Evolutionary conservation across 2,329 filamentous ascomycete genomes (phyloP).

Genomic region (Cladosporium sp.): DNA sequence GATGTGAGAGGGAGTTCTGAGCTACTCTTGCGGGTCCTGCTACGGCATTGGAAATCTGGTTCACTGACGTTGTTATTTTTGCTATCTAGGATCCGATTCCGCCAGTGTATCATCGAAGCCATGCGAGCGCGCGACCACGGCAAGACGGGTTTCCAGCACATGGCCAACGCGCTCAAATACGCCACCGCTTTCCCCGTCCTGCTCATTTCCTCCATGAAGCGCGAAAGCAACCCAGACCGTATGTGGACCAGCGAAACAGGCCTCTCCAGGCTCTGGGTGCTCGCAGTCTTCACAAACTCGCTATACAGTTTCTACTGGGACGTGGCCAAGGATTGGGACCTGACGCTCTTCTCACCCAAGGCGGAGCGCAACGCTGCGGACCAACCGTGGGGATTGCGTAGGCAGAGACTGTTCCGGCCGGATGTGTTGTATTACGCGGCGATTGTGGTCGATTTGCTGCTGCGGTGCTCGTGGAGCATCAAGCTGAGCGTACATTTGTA

Average conservation of each 20-base stretch:
- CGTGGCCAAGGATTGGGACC: slow-evolving; percentile 91
- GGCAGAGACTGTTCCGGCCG: slow-evolving; percentile 67
- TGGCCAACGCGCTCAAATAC: slow-evolving; percentile 94
- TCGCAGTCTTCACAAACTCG: slow-evolving; percentile 63
- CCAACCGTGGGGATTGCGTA: slow-evolving; percentile 68
- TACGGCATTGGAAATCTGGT: background rate
- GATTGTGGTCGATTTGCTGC: slow-evolving; percentile 70
- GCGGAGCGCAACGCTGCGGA: slow-evolving; percentile 54
- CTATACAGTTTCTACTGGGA: slow-evolving; percentile 99
- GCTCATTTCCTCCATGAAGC: slow-evolving; percentile 47
- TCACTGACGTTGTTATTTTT: background rate
- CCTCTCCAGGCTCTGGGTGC: slow-evolving; percentile 19
- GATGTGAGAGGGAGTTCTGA: background rate
- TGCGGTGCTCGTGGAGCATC: slow-evolving; percentile 87
- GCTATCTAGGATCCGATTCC: slow-evolving; percentile 62
- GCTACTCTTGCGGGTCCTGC: background rate
- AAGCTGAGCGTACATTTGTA: slow-evolving; percentile 80
- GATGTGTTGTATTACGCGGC: slow-evolving; percentile 77
- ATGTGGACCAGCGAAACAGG: slow-evolving; percentile 12
- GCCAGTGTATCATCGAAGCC: slow-evolving; percentile 91
- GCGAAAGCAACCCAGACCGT: slow-evolving; percentile 14
- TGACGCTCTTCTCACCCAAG: slow-evolving; percentile 66
- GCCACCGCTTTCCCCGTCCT: slow-evolving; percentile 91
- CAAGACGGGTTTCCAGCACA: slow-evolving; percentile 54
- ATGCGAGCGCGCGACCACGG: slow-evolving; percentile 58